Conservation (phyloP, 768 basidiomycete species). For the Trametes coccinea region DNA sequence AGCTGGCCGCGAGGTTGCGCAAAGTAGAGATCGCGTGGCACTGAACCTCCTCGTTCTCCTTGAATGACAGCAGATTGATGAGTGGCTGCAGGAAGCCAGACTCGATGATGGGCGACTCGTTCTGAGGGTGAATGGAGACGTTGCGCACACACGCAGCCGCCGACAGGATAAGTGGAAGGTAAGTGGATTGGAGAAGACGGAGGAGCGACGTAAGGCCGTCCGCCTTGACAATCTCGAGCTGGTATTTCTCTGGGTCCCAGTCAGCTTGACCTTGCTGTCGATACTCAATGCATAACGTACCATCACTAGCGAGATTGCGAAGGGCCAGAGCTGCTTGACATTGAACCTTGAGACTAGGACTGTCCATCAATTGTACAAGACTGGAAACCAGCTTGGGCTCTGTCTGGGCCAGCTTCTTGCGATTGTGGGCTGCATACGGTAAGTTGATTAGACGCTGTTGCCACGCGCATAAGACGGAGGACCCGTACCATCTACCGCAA, state of each 20-base stretch:
- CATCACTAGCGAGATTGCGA: constrained; percentile 95
- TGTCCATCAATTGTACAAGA: constrained; percentile 95
- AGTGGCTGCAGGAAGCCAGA: constrained; percentile 95
- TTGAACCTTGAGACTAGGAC: constrained; percentile 95
- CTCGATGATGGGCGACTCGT: constrained; percentile 99
- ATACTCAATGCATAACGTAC: constrained; percentile 43
- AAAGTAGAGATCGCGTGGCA: constrained; percentile 98
- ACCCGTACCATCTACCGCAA: constrained; percentile 85
- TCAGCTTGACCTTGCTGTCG: neutral
- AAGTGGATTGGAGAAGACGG: constrained; percentile 93
- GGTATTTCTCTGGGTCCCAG: constrained; percentile 84
- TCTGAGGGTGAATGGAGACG: constrained; percentile 97
- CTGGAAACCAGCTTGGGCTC: constrained; percentile 95
- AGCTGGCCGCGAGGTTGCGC: constrained; percentile 93
- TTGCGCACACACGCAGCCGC: constrained; percentile 99
- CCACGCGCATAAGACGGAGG: constrained; percentile 4
- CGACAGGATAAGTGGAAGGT: constrained; percentile 95
- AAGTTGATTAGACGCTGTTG: neutral
- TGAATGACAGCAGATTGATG: constrained; percentile 94
- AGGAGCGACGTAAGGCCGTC: constrained; percentile 91
- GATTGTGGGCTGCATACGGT: constrained; percentile 61
- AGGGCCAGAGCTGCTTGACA: constrained; percentile 97
- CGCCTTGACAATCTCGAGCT: constrained; percentile 95
- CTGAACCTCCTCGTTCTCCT: constrained; percentile 99
- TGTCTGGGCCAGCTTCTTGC: constrained; percentile 90